Base-by-base conservation (phyloP, 352 stramenopile species). In the Globisporangium perplexum region DNA sequence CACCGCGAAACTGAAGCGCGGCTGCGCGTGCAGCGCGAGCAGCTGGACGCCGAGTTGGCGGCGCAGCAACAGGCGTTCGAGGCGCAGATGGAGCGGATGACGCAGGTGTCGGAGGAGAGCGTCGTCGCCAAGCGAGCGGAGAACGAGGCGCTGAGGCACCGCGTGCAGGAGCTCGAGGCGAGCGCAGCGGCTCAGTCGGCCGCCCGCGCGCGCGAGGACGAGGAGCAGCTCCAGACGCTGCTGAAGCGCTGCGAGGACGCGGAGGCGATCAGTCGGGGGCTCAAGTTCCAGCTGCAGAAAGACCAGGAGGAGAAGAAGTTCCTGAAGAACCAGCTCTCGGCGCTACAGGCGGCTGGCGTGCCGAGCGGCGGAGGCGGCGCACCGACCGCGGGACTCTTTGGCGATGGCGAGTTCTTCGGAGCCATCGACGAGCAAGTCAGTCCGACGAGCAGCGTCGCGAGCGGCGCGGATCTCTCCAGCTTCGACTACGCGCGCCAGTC, bases 291-390 rank as follows among this genome's bases (percentile, higher is more conserved):
- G 58, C 50, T 93, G 14, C 66, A 87, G 36, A 90, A 90, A 46
- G 77, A 83, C 20, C 71, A 86, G 45, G 66, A 90, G 23, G 77
- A 90, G 65, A 93, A 90, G 50, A 88, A 85, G 20, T 87, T 77
- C 35, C 47, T 90, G 8, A 74, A 78, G 53, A 84, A 83, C 57
- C 74, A 93, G 46, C 55, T 88, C 2, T 53, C 66, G 4, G 63
- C 66, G 41, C 44, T 83, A 15, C 66, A 86, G 47, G 3, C 23
- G n/a, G 11, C 41, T 17, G 33, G 33, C 11, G 33, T 14, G 18
- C 8, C 39, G n/a, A 24, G 18, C 7, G 20, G 4, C 11, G 11
- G 30, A 11, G 31, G 31, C 39, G 26, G 39, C 15, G 20, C 11
- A 2, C 18, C 18, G 41, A 20, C 45, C 7, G 23, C 17, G 22